Evolutionary conservation across 495 filamentous ascomycete species (phyloP).

Genomic region (Hypoxylon fragiforme): DNA sequence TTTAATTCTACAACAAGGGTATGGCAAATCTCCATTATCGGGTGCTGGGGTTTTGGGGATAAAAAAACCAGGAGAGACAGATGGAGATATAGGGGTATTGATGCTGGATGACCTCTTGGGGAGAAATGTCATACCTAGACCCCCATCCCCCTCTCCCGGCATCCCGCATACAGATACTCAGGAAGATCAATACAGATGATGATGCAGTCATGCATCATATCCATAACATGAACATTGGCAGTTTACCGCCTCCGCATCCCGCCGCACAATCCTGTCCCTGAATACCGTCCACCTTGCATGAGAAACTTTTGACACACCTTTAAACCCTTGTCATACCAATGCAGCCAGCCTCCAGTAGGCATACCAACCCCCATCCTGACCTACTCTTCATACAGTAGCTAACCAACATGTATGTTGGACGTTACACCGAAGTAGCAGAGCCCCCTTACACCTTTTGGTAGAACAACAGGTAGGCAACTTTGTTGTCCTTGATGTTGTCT

Average conservation of each 20-base stretch:
- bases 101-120: too few species aligned
- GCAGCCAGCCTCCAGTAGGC: conserved; percentile 8
- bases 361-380: conserved; percentile 13
- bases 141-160: too few species aligned
- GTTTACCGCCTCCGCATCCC: conserved; percentile 16
- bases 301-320: conserved; percentile 13
- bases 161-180: background rate
- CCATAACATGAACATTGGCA: conserved; percentile 16
- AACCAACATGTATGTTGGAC: background rate
- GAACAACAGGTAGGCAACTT: conserved; percentile 94
- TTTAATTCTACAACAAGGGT: conserved; percentile 24
- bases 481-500: conserved; percentile 83
- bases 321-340: conserved; percentile 14
- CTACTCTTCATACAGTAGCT: conserved; percentile 2
- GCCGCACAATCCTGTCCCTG: conserved; percentile 6
- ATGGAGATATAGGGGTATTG: background rate
- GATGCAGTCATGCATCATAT: conserved; percentile 12
- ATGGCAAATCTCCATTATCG: conserved; percentile 19
- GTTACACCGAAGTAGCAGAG: background rate
- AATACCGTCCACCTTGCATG: conserved; percentile 15
- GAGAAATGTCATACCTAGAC: too few species aligned
- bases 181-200: conserved; percentile 6
- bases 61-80: too few species aligned
- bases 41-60: conserved; percentile 10
- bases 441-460: conserved; percentile 74